Conservation (phyloP, 2,329 filamentous ascomycete species). For the Trichothecium sympodiale region DNA sequence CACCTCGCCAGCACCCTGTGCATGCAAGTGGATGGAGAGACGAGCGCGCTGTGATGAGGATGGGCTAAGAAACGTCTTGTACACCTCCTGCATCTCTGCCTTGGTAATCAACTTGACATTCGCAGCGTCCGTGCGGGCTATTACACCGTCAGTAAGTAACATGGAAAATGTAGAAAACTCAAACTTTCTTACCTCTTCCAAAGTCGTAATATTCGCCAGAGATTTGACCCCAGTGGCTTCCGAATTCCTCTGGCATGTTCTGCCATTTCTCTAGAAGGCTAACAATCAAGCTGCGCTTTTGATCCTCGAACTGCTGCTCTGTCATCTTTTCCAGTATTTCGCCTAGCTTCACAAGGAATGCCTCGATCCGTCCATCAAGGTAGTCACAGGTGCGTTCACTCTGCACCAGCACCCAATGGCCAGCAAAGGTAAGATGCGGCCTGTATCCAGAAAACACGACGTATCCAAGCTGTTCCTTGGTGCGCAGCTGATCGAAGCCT, state of each 20-base stretch:
- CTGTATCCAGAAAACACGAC: slow-evolving; percentile 80
- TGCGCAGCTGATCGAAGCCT: slow-evolving; percentile 86
- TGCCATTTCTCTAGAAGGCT: slow-evolving; percentile 85
- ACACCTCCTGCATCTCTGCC: slow-evolving; percentile 70
- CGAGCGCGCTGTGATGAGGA: slow-evolving; percentile 67
- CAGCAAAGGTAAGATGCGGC: slow-evolving; percentile 41
- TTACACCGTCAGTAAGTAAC: background rate
- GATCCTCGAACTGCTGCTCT: slow-evolving; percentile 74
- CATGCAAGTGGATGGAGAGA: slow-evolving; percentile 70
- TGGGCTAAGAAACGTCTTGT: slow-evolving; percentile 62
- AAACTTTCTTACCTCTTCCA: slow-evolving; percentile 56
- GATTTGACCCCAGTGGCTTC: slow-evolving; percentile 76
- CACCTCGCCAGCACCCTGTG: slow-evolving; percentile 46
- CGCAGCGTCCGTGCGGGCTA: slow-evolving; percentile 66
- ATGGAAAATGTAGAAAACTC: no score
- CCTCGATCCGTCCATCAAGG: slow-evolving; percentile 77
- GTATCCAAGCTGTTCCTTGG: slow-evolving; percentile 95
- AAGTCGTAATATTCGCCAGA: slow-evolving; percentile 84
- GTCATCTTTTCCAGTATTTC: slow-evolving; percentile 63
- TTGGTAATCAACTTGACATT: slow-evolving; percentile 67
- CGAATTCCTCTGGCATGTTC: slow-evolving; percentile 78
- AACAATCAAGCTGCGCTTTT: slow-evolving; percentile 82
- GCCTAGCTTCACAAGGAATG: slow-evolving; percentile 62
- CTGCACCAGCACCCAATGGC: slow-evolving; percentile 85
- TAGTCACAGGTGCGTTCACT: slow-evolving; percentile 79